Conservation (phyloP, 768 basidiomycete species). For the Tremella fuciformis region DNA sequence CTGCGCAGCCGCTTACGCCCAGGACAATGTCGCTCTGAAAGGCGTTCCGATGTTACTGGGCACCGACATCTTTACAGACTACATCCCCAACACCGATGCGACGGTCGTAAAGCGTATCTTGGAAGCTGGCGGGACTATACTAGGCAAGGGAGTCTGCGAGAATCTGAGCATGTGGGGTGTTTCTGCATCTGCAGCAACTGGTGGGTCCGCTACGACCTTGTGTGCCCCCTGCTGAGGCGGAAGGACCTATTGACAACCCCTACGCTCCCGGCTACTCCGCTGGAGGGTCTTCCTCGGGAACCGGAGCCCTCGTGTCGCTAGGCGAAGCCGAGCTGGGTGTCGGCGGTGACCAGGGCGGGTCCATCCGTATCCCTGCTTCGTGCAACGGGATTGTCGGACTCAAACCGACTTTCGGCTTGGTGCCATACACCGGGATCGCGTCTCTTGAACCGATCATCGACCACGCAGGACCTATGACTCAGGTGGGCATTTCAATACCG, state of each 20-base stretch:
- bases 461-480: conserved; percentile 49
- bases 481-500: conserved; percentile 26
- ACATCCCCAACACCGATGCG: conserved; percentile 54
- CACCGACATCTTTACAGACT: conserved; percentile 52
- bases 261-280: conserved; percentile 54
- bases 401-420: conserved; percentile 56
- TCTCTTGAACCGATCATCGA: conserved; percentile 26
- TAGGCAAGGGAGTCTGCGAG: conserved; percentile 55
- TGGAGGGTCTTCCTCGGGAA: conserved; percentile 56
- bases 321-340: conserved; percentile 56
- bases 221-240: neutral
- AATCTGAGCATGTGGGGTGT: conserved; percentile 31
- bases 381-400: conserved; percentile 56
- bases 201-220: conserved; percentile 11
- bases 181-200: conserved; percentile 24
- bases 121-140: conserved; percentile 54
- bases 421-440: conserved; percentile 56
- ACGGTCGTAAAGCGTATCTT: conserved; percentile 57
- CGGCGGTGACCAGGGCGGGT: conserved; percentile 58
- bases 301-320: conserved; percentile 53
- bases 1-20: no score
- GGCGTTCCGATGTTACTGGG: conserved; percentile 57
- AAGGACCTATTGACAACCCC: conserved; percentile 54
- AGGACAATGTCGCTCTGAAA: conserved; percentile 53
- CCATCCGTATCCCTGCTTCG: conserved; percentile 53